These are phyloP conservation scores for Bretschneidera sinensis DNA, from an alignment of 345 rosid species.

Conservation along the genomic window DNA sequence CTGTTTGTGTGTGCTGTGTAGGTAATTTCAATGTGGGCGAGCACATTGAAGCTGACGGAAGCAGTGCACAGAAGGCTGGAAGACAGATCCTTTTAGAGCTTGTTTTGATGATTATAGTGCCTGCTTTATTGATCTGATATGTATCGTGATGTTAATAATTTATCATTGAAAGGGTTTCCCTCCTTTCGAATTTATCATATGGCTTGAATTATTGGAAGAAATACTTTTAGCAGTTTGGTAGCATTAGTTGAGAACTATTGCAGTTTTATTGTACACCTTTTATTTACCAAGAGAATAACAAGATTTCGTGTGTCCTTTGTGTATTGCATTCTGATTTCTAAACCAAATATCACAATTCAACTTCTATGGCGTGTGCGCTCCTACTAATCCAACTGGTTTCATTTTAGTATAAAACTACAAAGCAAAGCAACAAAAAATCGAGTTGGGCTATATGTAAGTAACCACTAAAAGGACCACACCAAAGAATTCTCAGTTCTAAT, in stretches of 20 bases:
- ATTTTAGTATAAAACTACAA: too few relatives aligned
- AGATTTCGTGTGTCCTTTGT: too few relatives aligned
- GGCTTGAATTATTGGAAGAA: neutral
- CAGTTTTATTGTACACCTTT: too few relatives aligned
- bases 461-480: too few relatives aligned
- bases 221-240: neutral
- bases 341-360: too few relatives aligned
- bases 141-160: neutral
- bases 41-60: constrained; percentile 50
- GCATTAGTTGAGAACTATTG: neutral
- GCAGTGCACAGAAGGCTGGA: constrained; percentile 23
- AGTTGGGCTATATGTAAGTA: too few relatives aligned
- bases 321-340: too few relatives aligned
- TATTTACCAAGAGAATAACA: too few relatives aligned
- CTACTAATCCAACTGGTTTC: too few relatives aligned
- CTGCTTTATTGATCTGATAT: constrained; percentile 22
- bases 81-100: constrained; percentile 27
- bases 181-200: neutral
- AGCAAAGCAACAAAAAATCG: too few relatives aligned
- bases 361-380: too few relatives aligned
- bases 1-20: constrained; percentile 16
- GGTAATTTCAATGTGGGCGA: constrained; percentile 67
- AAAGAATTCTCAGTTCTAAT: too few relatives aligned
- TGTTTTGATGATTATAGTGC: constrained; percentile 29
- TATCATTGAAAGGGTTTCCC: neutral